A percentile compares a stretch with the other conserved stretches of the same genome.
Conservation (phyloP, 345 rosid genomes). For the Hibiscus syriacus region DNA sequence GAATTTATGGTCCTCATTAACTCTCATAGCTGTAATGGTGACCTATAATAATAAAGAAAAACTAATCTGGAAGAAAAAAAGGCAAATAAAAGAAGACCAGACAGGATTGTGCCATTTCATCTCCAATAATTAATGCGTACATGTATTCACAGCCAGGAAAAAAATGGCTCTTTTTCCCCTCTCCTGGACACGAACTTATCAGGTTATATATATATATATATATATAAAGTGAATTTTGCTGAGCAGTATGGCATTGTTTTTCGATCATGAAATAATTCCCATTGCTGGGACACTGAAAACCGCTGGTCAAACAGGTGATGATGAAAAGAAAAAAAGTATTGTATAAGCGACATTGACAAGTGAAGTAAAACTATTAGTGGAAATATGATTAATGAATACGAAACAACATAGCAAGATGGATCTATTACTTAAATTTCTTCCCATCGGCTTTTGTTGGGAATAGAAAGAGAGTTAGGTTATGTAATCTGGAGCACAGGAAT, state of each 20-base stretch:
- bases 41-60: constrained; percentile 17
- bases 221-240: background rate
- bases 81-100: background rate
- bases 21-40: background rate
- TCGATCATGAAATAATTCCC: too few relatives aligned
- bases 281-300: background rate
- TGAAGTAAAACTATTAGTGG: background rate
- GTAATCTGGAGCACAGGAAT: too few relatives aligned
- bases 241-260: background rate
- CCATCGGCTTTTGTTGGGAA: too few relatives aligned
- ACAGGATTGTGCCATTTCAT: constrained; percentile 7
- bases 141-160: background rate
- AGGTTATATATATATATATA: too few relatives aligned
- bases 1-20: constrained; percentile 12
- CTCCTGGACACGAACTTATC: constrained; percentile 3
- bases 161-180: background rate
- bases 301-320: background rate
- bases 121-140: background rate
- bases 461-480: too few relatives aligned
- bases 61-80: constrained; percentile 1
- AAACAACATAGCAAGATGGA: too few relatives aligned
- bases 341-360: background rate
- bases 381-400: background rate
- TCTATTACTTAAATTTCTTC: too few relatives aligned
- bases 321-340: background rate